These are phyloP conservation scores for Nakazawaea sp. DNA, from an alignment of 805 yeast species.

Conservation along the genomic window DNA sequence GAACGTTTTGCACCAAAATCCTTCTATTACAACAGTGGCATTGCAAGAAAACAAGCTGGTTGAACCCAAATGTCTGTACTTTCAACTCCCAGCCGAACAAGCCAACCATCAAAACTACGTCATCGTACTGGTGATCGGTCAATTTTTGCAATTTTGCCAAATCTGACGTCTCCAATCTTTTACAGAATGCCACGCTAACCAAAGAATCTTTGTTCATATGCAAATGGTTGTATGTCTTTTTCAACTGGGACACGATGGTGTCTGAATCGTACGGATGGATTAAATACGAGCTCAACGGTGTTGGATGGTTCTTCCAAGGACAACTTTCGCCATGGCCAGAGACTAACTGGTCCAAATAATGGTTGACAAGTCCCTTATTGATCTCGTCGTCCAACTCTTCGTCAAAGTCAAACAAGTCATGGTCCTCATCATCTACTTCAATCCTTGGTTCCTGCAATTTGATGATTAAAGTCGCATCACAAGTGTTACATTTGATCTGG, in stretches of 20 bases:
- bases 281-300: conserved; percentile 15
- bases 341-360: conserved; percentile 2
- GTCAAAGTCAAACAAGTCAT: conserved; percentile 8
- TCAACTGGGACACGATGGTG: conserved; percentile 1
- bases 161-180: not conserved
- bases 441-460: conserved; percentile 16
- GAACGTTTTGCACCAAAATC: conserved; percentile 18
- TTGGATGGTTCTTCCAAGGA: conserved; percentile 16
- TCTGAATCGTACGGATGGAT: conserved; percentile 9
- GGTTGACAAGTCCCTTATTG: not conserved
- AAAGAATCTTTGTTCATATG: conserved; percentile 10
- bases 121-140: conserved; percentile 7
- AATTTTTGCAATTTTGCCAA: conserved; percentile 13
- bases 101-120: conserved; percentile 15
- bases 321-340: conserved; percentile 15
- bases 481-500: conserved; percentile 25
- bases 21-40: conserved; percentile 30
- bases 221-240: not conserved
- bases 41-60: conserved; percentile 20
- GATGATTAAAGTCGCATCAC: conserved; percentile 24
- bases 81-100: conserved; percentile 31
- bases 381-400: conserved; percentile 16
- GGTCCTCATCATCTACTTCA: conserved; percentile 7
- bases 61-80: conserved; percentile 19
- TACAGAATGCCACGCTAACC: conserved; percentile 8